Base-by-base conservation (phyloP, 768 basidiomycete species). In the Pluteus cervinus region DNA sequence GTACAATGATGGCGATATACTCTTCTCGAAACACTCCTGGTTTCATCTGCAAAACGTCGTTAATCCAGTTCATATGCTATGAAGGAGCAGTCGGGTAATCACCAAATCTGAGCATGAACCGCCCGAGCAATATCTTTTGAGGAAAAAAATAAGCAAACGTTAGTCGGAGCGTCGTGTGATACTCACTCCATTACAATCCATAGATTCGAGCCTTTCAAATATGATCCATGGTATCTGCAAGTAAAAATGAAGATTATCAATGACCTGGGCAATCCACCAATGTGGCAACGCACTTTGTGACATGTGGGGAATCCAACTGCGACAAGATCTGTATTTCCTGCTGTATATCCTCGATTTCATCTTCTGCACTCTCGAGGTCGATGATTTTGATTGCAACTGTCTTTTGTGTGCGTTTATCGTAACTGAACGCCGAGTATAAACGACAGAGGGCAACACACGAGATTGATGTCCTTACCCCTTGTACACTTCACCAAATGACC, bases 321-420 rank as follows among this genome's bases (percentile, higher is more conserved):
- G 89, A 91, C 10, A 99, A 76, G 45, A 99, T 98, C 61, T 96
- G 90, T 39, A 99, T 98, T 61, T 99, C 96, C 58, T 96, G 90
- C 52, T 98, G 91, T 42, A 99, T 98, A 64, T 98, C 96, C 59
- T 98, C 96, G 55, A 98, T 97, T 68, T 99, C 96, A 56, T 99
- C 96, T 61, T 98, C 96, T 36, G 96, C 96, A 55, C 88, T 91
- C 63, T 99, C 96, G 22, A 99, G 77, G 68, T 98, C 93, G 58
- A 99, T 98, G 51, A 98, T 94, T 81, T 93, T 99, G 71, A 99
- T 98, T 30, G 96, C 96, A 17, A 99, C 96, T 1, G 94, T 92
- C 68, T 85, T 86, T 60, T 92, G 88, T 17, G 93, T 96, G 42
- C 90, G 76, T 57, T 90, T 90, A 65, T 98, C 93, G 53, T 88